A percentile compares a stretch with the other conserved stretches of the same genome.
phyloP scores from a whole-genome alignment of 805 yeast species.

The Saccharomycopsis vini region DNA sequence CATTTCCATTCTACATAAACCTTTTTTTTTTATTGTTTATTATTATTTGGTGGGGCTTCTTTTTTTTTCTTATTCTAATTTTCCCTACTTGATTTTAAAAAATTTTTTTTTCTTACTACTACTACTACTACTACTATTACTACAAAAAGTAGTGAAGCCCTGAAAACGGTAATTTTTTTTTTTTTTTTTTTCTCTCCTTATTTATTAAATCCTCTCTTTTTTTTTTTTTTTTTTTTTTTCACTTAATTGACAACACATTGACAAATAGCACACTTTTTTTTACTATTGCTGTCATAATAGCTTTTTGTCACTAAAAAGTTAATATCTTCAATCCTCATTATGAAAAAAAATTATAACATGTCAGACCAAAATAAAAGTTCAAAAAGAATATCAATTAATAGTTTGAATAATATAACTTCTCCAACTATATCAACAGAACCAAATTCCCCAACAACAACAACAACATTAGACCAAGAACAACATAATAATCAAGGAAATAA shows the following conservation, averaged over 20 bases:
- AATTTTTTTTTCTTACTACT: too few species aligned
- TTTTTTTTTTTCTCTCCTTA: not conserved
- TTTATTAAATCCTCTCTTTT: not conserved
- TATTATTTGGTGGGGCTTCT: too few species aligned
- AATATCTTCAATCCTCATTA: not conserved
- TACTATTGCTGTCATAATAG: not conserved
- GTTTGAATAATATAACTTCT: slow-evolving; percentile 5
- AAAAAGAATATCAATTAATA: slow-evolving; percentile 9
- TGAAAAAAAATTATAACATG: not conserved
- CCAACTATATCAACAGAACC: not conserved
- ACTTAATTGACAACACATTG: too few species aligned
- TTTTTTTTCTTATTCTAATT: too few species aligned
- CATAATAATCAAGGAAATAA: too few species aligned
- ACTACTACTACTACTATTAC: too few species aligned
- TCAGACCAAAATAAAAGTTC: not conserved
- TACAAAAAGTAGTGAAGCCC: too few species aligned
- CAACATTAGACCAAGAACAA: too few species aligned
- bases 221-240: not conserved
- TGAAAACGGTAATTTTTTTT: not conserved
- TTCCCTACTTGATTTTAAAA: too few species aligned
- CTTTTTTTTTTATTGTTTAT: too few species aligned
- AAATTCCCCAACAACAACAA: not conserved
- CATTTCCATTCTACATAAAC: too few species aligned
- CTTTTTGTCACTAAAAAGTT: not conserved
- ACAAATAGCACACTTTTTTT: too few species aligned